These are phyloP conservation scores for Populus tomentosa DNA, from an alignment of 441 rosid genomes.

Conservation along the genomic window DNA sequence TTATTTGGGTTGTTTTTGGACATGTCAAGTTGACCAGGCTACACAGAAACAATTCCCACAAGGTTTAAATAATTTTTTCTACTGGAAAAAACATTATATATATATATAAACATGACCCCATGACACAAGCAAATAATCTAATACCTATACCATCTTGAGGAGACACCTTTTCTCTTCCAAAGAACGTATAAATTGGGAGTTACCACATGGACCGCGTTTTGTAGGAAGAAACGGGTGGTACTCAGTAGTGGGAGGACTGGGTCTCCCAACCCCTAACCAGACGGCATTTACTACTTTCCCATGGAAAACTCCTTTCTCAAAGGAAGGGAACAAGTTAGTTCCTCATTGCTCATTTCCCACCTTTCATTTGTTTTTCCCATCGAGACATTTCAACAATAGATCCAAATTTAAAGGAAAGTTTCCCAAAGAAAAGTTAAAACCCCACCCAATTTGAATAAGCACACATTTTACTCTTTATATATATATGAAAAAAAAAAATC, in stretches of 20 bases:
- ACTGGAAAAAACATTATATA: too few relatives aligned
- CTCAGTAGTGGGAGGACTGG: slow-evolving; percentile 20
- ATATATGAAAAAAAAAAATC: neutral
- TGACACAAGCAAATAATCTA: neutral
- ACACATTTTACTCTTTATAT: neutral
- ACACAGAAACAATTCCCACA: too few relatives aligned
- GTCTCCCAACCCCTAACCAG: slow-evolving; percentile 38
- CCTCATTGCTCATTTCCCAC: slow-evolving; percentile 23
- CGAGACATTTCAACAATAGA: slow-evolving; percentile 37
- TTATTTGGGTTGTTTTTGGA: too few relatives aligned
- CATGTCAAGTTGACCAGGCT: too few relatives aligned
- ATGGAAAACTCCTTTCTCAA: slow-evolving; percentile 24
- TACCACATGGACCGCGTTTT: slow-evolving; percentile 7
- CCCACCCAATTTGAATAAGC: neutral
- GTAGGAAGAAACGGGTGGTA: slow-evolving; percentile 8
- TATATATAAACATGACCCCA: too few relatives aligned
- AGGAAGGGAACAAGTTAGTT: slow-evolving; percentile 17
- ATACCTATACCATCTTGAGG: neutral
- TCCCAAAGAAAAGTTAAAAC: slow-evolving; percentile 7
- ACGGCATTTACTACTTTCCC: slow-evolving; percentile 41
- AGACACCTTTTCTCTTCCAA: neutral
- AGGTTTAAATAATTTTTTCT: too few relatives aligned
- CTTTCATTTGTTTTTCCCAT: slow-evolving; percentile 21
- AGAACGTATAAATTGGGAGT: slow-evolving; percentile 5
- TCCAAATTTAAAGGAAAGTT: slow-evolving; percentile 43